Base-by-base conservation (phyloP, 306 rosid genomes). In the Dryas octopetala region DNA sequence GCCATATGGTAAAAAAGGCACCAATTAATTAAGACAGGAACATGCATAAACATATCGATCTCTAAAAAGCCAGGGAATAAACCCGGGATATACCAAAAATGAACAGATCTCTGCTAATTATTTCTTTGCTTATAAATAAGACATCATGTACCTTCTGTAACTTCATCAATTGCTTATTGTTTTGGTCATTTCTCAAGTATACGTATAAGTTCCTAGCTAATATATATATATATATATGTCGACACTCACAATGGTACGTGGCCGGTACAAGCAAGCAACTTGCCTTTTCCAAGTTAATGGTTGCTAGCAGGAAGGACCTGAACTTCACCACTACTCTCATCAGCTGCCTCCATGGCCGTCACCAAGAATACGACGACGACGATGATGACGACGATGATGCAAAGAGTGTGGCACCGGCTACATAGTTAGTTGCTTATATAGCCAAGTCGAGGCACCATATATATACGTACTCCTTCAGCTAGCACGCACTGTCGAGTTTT, bases 361-460 rank as follows among this genome's bases (percentile, higher is more conserved):
- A 17, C 0, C 15, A 84, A 82, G 68, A 63, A 53, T 1, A 81
- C 0, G 87, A 66, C 0, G 88, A 83, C 0, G 90, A 89, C 0
- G 23, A 23, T 0, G 86, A 84, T 0, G 83, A 84, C 0, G 85
- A 73, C 0, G 90, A 88, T 4, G 87, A 73, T 5, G 83, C 82
- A 4, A 9, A 75, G 0, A 76, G 70, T 28, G 51, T 89, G 28
- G 91, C 91, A 0, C 93, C 86, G 0, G 91, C 91, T 1, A 88
- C 93, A 9, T 86, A 79, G 74, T 12, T 65, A 61, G 0, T 12
- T 13, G 38, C 23, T 23, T 23, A 23, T 23, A 23, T 23, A 23
- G 23, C 23, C 23, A 23, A 23, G 0, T 23, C 23, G 23, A 23
- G 23, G 23, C 23, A 23, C 23, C 38, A 32, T 43, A 44, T 13